A percentile compares a stretch with the other conserved stretches of the same genome.
These are phyloP conservation scores for Bassia scoparia DNA, from an alignment of 148 eudicot species.

Conservation along the genomic window DNA sequence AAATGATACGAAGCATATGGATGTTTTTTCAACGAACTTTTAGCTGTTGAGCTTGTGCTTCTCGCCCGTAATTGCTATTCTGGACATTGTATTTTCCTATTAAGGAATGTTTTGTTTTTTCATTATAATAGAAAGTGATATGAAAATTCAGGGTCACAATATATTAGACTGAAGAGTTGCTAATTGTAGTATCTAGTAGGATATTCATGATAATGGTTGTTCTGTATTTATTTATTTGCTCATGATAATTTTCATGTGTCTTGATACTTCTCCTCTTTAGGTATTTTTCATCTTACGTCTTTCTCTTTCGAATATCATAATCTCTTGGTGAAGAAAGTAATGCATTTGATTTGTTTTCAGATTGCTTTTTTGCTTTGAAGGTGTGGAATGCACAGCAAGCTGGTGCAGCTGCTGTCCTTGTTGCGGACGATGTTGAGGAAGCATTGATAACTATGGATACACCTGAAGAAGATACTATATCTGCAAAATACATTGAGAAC, in stretches of 20 bases:
- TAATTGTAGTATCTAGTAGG: background rate
- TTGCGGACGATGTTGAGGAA: constrained; percentile 77
- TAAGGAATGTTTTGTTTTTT: too few relatives aligned
- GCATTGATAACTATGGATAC: constrained; percentile 90
- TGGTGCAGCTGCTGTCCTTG: constrained; percentile 95
- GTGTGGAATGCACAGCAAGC: constrained; percentile 95
- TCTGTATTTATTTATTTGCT: background rate
- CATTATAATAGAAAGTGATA: too few relatives aligned
- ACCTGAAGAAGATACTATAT: constrained; percentile 68
- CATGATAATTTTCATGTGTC: background rate
- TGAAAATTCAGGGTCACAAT: too few relatives aligned
- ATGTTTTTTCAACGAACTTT: too few relatives aligned
- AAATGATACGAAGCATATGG: too few relatives aligned
- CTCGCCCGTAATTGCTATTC: too few relatives aligned
- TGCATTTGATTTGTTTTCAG: constrained; percentile 35
- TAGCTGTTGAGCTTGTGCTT: too few relatives aligned
- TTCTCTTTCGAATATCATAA: background rate
- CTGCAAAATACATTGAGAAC: constrained; percentile 76
- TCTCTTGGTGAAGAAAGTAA: background rate
- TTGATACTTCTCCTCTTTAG: background rate
- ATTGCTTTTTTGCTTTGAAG: constrained; percentile 85
- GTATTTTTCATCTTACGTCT: too few relatives aligned
- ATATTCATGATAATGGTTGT: background rate
- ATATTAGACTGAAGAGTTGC: too few relatives aligned
- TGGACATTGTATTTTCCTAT: too few relatives aligned